These are phyloP conservation scores for Dictyostelium intermedium DNA, from an alignment of 78 protist genomes.

Conservation along the genomic window DNA sequence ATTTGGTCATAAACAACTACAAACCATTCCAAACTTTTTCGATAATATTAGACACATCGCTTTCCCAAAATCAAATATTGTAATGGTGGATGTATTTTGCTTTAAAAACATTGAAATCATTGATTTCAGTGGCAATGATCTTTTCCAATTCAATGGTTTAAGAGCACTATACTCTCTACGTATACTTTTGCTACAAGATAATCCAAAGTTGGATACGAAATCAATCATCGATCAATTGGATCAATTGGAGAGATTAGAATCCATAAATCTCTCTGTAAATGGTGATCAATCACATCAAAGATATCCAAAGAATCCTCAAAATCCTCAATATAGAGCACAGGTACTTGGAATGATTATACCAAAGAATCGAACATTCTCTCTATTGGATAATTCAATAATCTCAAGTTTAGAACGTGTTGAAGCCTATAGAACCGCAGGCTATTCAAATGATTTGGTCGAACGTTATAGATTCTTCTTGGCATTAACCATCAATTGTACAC, in stretches of 20 bases:
- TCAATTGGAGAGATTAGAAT: slow-evolving; percentile 20
- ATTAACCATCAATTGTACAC: slow-evolving; percentile 41
- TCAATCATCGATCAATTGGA: background rate
- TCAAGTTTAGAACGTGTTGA: slow-evolving; percentile 49
- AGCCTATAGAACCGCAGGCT: slow-evolving; percentile 19
- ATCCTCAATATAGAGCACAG: slow-evolving; percentile 4
- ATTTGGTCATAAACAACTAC: slow-evolving; percentile 80
- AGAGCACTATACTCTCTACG: background rate
- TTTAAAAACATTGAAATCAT: slow-evolving; percentile 26
- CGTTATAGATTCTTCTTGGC: slow-evolving; percentile 75
- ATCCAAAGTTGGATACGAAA: slow-evolving; percentile 41
- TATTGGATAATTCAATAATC: slow-evolving; percentile 31
- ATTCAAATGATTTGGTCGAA: slow-evolving; percentile 55
- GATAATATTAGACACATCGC: background rate
- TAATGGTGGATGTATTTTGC: background rate
- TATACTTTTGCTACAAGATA: slow-evolving; percentile 40
- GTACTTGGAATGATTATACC: slow-evolving; percentile 51
- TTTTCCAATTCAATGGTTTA: slow-evolving; percentile 27
- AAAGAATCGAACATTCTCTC: slow-evolving; percentile 34
- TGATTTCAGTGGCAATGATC: slow-evolving; percentile 45
- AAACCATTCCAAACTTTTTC: slow-evolving; percentile 57
- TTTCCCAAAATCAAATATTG: slow-evolving; percentile 3
- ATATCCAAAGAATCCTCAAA: background rate
- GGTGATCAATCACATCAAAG: background rate
- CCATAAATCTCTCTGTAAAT: slow-evolving; percentile 32